These are phyloP conservation scores for Cymbidium sinense DNA, from an alignment of 106 monocot genomes.

Conservation along the genomic window DNA sequence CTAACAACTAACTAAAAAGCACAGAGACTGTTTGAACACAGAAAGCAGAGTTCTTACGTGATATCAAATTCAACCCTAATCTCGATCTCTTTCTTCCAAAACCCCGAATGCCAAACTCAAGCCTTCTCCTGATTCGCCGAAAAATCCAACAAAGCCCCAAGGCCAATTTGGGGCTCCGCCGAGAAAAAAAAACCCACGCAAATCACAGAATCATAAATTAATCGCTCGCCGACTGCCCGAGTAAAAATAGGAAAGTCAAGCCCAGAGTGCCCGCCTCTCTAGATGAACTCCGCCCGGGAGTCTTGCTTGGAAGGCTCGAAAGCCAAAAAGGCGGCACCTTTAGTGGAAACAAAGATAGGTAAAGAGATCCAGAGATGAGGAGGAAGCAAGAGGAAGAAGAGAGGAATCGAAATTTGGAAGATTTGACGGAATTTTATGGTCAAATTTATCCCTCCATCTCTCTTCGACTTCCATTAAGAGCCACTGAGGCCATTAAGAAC, in stretches of 20 bases:
- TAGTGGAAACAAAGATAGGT: not conserved
- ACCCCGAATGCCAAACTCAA: not conserved
- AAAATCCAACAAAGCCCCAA: not conserved
- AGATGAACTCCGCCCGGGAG: not conserved
- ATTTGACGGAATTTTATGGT: not conserved
- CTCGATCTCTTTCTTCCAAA: conserved; percentile 2
- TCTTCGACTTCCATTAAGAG: not conserved
- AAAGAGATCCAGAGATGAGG: not conserved
- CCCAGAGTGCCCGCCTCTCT: not conserved
- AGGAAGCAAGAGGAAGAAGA: not conserved
- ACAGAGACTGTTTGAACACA: not conserved
- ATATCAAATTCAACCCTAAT: not conserved
- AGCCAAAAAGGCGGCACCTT: conserved; percentile 3
- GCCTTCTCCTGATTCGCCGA: not conserved
- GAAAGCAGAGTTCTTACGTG: not conserved
- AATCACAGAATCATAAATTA: not conserved
- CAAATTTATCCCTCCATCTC: conserved; percentile 4
- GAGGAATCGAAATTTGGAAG: not conserved
- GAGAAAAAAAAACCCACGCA: not conserved
- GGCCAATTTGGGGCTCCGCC: not conserved
- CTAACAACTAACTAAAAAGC: not conserved
- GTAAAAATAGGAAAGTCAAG: not conserved
- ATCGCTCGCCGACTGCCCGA: not conserved
- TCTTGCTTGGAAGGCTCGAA: not conserved
- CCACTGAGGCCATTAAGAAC: not conserved